Evolutionary conservation across 2,329 filamentous ascomycete species (phyloP).

Genomic region (Sclerotinia trifoliorum): DNA sequence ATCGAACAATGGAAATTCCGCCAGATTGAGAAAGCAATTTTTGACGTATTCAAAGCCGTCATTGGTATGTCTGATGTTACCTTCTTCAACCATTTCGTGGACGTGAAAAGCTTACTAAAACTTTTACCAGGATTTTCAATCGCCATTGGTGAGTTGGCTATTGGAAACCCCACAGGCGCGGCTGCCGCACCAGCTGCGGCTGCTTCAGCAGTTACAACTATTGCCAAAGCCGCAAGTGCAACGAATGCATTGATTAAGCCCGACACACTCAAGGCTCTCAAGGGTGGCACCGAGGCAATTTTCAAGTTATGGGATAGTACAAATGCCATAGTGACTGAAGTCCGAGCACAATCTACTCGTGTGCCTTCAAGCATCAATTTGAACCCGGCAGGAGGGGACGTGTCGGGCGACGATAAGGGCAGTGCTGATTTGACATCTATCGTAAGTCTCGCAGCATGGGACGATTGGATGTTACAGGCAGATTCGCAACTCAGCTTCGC

Average conservation of each 20-base stretch:
- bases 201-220: not conserved
- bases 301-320: not conserved
- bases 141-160: not conserved
- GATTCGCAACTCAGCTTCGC: not conserved
- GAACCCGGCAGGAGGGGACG: not conserved
- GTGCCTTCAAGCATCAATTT: not conserved
- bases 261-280: not conserved
- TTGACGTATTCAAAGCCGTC: not conserved
- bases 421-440: not conserved
- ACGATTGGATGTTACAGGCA: not conserved
- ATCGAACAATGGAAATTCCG: not conserved
- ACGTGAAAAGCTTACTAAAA: too few relatives aligned
- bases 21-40: not conserved
- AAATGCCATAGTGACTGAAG: not conserved
- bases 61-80: not conserved
- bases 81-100: too few relatives aligned
- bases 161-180: not conserved
- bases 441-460: conserved; percentile 1
- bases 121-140: not conserved
- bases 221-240: not conserved
- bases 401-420: not conserved
- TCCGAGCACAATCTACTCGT: not conserved
- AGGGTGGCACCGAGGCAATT: not conserved
- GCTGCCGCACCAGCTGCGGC: not conserved
- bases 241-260: not conserved